phyloP scores from a whole-genome alignment of 495 filamentous ascomycete genomes.

The Hyphodiscus hymeniophilus region DNA sequence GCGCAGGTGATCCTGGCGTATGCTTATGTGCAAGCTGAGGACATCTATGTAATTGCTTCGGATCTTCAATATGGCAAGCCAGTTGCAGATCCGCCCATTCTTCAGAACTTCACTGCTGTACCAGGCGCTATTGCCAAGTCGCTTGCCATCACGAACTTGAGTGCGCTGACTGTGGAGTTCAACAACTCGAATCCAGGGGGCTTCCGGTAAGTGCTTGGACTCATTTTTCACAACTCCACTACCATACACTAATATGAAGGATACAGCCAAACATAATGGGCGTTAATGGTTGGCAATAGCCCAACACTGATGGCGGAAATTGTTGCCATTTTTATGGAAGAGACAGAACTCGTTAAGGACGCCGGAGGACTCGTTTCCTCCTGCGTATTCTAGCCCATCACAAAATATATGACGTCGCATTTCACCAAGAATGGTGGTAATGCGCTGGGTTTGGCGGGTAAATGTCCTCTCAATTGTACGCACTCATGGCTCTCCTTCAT shows the following conservation, averaged over 20 bases:
- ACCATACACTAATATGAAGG: neutral
- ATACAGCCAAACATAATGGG: slow-evolving; percentile 33
- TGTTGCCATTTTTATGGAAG: slow-evolving; percentile 27
- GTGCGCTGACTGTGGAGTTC: slow-evolving; percentile 36
- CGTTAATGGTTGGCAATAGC: slow-evolving; percentile 30
- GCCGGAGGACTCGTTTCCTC: slow-evolving; percentile 32
- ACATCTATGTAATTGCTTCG: slow-evolving; percentile 28
- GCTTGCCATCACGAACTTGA: slow-evolving; percentile 33
- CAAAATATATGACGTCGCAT: slow-evolving; percentile 28
- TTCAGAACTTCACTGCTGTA: slow-evolving; percentile 23
- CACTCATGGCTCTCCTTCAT: neutral
- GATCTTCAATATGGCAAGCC: slow-evolving; percentile 25
- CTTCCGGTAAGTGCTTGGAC: slow-evolving; percentile 24
- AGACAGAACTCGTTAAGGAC: slow-evolving; percentile 28
- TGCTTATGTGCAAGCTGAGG: slow-evolving; percentile 22
- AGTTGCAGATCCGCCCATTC: slow-evolving; percentile 24
- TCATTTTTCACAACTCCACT: neutral
- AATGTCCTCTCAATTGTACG: slow-evolving; percentile 26
- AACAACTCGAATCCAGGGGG: slow-evolving; percentile 33
- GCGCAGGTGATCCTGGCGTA: slow-evolving; percentile 40
- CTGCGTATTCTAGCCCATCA: slow-evolving; percentile 41
- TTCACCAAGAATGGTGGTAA: slow-evolving; percentile 42
- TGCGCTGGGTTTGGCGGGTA: slow-evolving; percentile 37
- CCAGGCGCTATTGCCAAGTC: slow-evolving; percentile 30
- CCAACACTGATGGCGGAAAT: slow-evolving; percentile 29